Evolutionary conservation across 495 filamentous ascomycete genomes (phyloP).

Genomic region (Neurospora pannonica): DNA sequence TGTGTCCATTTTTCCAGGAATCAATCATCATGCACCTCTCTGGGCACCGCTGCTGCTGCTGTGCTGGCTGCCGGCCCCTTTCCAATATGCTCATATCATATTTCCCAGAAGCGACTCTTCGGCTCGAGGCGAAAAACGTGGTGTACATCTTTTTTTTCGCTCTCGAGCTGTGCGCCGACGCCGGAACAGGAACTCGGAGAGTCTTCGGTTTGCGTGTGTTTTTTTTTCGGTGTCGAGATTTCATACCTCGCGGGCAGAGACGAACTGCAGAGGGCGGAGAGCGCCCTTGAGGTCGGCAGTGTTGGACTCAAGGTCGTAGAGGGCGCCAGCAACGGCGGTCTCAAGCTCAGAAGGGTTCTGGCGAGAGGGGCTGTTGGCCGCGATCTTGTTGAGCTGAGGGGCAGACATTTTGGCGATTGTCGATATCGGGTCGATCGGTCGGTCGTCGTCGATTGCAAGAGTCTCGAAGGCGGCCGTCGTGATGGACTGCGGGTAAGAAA

Average conservation of each 20-base stretch:
- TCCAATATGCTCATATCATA: slow-evolving; percentile 23
- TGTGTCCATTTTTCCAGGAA: background rate
- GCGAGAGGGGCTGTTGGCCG: slow-evolving; percentile 87
- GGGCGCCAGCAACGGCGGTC: slow-evolving; percentile 84
- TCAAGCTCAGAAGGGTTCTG: slow-evolving; percentile 91
- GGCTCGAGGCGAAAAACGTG: slow-evolving; percentile 14
- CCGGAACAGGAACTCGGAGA: slow-evolving; percentile 31
- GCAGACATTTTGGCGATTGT: slow-evolving; percentile 40
- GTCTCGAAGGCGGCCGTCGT: slow-evolving; percentile 6
- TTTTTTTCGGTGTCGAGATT: slow-evolving; percentile 22
- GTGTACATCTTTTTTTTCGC: background rate
- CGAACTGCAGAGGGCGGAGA: slow-evolving; percentile 93
- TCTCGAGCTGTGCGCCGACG: slow-evolving; percentile 4
- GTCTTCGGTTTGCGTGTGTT: slow-evolving; percentile 10
- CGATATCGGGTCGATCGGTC: slow-evolving; percentile 15
- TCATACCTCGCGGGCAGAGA: slow-evolving; percentile 95
- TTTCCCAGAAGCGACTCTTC: slow-evolving; percentile 20
- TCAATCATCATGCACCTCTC: background rate
- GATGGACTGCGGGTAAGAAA: slow-evolving; percentile 8
- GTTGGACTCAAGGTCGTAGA: slow-evolving; percentile 97
- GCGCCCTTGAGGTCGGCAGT: slow-evolving; percentile 88
- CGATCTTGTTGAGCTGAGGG: slow-evolving; percentile 91
- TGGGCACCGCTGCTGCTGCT: background rate
- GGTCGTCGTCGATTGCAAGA: slow-evolving; percentile 5
- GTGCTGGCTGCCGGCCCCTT: slow-evolving; percentile 3